phyloP scores from a whole-genome alignment of 2,329 filamentous ascomycete genomes.

The Microcyclospora tardicrescens region DNA sequence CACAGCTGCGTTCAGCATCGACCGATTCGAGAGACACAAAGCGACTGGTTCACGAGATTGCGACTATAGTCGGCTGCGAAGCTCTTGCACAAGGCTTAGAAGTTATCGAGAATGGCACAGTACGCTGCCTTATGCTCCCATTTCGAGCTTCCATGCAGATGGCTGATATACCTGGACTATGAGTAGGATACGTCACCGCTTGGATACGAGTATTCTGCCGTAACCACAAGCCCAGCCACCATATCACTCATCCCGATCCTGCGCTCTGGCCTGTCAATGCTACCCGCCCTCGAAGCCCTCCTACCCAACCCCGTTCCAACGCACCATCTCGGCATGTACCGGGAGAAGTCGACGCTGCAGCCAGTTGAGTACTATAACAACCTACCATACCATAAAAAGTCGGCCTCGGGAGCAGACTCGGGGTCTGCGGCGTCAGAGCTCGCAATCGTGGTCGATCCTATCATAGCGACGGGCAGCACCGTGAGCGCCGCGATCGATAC shows the following conservation, averaged over 20 bases:
- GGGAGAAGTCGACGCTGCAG: constrained; percentile 72
- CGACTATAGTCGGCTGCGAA: constrained; percentile 69
- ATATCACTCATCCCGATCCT: constrained; percentile 84
- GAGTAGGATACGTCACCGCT: constrained; percentile 63
- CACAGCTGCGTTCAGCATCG: constrained; percentile 64
- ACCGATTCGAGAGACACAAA: constrained; percentile 66
- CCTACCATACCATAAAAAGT: constrained; percentile 55
- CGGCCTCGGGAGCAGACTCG: constrained; percentile 26
- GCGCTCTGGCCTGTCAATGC: constrained; percentile 83
- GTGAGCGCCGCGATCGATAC: constrained; percentile 82
- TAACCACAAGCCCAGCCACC: constrained; percentile 48
- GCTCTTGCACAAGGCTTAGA: constrained; percentile 56
- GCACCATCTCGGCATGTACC: constrained; percentile 90
- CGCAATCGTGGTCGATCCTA: constrained; percentile 77
- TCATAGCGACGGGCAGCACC: constrained; percentile 89
- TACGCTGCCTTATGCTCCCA: constrained; percentile 32
- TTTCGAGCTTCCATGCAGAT: not conserved
- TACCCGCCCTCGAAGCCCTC: constrained; percentile 71
- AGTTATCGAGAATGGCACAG: constrained; percentile 47
- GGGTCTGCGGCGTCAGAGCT: constrained; percentile 38
- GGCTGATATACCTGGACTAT: constrained; percentile 1
- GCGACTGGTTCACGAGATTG: constrained; percentile 71
- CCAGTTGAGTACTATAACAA: constrained; percentile 98
- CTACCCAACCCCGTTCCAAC: constrained; percentile 70
- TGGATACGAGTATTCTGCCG: constrained; percentile 59